Evolutionary conservation across 108 stramenopile genomes (phyloP).

Genomic region (Cyclotella distinguenda): DNA sequence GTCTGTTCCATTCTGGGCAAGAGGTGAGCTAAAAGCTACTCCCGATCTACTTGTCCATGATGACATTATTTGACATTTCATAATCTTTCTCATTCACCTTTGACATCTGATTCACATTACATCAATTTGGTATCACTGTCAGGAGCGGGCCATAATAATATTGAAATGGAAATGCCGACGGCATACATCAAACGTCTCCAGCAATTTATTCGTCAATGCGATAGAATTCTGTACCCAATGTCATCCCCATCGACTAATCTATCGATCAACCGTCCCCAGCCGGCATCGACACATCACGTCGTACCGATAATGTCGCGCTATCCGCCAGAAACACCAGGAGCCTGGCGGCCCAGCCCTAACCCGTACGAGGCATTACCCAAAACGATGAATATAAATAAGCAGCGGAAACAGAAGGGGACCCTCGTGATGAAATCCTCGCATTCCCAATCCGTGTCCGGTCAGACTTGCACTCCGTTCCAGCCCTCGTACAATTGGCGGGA

Average conservation of each 20-base stretch:
- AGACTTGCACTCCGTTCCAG: no score
- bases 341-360: neutral
- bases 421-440: conserved; percentile 23
- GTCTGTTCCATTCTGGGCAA: conserved; percentile 76
- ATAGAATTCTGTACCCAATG: conserved; percentile 27
- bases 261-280: neutral
- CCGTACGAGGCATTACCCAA: neutral
- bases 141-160: conserved; percentile 60
- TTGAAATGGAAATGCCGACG: conserved; percentile 50
- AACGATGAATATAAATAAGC: conserved; percentile 7
- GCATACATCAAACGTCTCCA: conserved; percentile 45
- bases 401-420: conserved; percentile 16
- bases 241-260: neutral
- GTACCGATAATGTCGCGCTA: neutral
- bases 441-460: no score
- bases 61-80: no score
- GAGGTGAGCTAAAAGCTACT: conserved; percentile 28
- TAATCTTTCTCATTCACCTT: neutral
- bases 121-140: no score
- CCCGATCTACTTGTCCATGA: no score
- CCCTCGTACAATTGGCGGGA: no score
- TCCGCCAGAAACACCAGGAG: no score
- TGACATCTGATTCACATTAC: no score
- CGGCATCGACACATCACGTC: neutral
- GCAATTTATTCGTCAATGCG: conserved; percentile 47